Conservation (phyloP, 2,329 filamentous ascomycete genomes). For the Clonostachys rhizophaga region DNA sequence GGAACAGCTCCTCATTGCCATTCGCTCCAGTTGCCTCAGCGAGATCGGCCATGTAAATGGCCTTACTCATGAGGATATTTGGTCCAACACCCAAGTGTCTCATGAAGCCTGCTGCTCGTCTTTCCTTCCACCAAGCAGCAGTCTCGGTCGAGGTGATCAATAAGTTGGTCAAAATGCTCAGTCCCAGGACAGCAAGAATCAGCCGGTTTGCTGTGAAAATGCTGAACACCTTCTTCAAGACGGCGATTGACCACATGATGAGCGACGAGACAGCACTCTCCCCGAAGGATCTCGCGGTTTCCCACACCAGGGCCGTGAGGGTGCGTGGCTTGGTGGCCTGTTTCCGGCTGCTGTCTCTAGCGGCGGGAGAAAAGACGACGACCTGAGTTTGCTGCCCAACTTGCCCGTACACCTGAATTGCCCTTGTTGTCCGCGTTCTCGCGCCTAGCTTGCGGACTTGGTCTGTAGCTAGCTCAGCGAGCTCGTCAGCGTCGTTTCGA, state of each 20-base stretch:
- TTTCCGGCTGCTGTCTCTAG: conserved; percentile 42
- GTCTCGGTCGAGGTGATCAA: conserved; percentile 71
- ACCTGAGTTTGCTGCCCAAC: conserved; percentile 65
- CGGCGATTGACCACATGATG: conserved; percentile 72
- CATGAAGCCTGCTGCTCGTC: conserved; percentile 79
- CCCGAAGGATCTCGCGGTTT: conserved; percentile 66
- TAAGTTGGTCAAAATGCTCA: conserved; percentile 70
- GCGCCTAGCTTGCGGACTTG: conserved; percentile 72
- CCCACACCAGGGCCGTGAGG: conserved; percentile 65
- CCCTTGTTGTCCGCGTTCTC: conserved; percentile 70
- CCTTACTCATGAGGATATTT: conserved; percentile 75
- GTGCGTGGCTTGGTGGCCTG: conserved; percentile 57
- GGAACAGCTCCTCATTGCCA: conserved; percentile 22
- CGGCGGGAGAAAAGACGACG: conserved; percentile 52
- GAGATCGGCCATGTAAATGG: conserved; percentile 79
- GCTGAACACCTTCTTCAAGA: conserved; percentile 60
- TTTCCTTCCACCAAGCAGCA: conserved; percentile 80
- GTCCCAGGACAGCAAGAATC: conserved; percentile 61
- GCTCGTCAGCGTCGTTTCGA: conserved; percentile 65
- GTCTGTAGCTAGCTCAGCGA: conserved; percentile 71
- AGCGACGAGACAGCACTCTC: conserved; percentile 72
- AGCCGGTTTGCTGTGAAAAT: conserved; percentile 69
- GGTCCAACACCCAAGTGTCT: conserved; percentile 72
- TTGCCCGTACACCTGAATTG: conserved; percentile 74
- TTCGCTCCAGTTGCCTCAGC: conserved; percentile 52